These are phyloP conservation scores for Lablab purpureus DNA, from an alignment of 306 rosid species.

Conservation along the genomic window DNA sequence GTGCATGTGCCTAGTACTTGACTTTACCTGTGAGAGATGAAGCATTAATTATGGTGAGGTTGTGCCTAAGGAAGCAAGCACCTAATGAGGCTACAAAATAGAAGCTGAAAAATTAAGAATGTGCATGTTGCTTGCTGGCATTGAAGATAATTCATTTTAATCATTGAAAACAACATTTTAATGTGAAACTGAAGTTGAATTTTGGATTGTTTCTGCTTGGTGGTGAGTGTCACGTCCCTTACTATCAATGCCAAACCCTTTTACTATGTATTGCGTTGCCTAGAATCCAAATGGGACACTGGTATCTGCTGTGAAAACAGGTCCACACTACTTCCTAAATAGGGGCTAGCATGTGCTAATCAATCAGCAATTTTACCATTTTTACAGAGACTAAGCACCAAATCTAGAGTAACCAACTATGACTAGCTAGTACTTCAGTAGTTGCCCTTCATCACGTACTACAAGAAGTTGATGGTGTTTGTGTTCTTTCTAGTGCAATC, in stretches of 20 bases:
- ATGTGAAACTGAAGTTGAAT: too few relatives aligned
- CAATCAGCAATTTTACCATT: not conserved
- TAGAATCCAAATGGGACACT: not conserved
- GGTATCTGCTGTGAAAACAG: not conserved
- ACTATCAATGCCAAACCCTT: not conserved
- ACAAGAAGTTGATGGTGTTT: not conserved
- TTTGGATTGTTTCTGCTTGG: too few relatives aligned
- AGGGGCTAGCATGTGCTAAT: slow-evolving; percentile 14
- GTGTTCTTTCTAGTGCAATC: not conserved
- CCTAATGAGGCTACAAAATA: slow-evolving; percentile 46
- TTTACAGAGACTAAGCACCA: not conserved
- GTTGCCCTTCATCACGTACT: not conserved
- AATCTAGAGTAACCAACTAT: not conserved
- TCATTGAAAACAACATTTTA: not conserved
- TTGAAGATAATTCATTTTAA: not conserved
- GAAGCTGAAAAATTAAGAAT: slow-evolving; percentile 39
- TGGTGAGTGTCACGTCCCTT: not conserved
- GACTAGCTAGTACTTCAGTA: not conserved
- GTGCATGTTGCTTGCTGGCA: slow-evolving; percentile 42
- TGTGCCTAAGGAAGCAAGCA: slow-evolving; percentile 46
- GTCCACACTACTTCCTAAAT: slow-evolving; percentile 4
- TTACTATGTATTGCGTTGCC: not conserved
- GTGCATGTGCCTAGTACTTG: slow-evolving; percentile 45
- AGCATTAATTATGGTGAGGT: slow-evolving; percentile 50
- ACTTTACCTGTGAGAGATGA: slow-evolving; percentile 40